Conservation (phyloP, 2,329 filamentous ascomycete species). For the Arthrobotrys conoides region DNA sequence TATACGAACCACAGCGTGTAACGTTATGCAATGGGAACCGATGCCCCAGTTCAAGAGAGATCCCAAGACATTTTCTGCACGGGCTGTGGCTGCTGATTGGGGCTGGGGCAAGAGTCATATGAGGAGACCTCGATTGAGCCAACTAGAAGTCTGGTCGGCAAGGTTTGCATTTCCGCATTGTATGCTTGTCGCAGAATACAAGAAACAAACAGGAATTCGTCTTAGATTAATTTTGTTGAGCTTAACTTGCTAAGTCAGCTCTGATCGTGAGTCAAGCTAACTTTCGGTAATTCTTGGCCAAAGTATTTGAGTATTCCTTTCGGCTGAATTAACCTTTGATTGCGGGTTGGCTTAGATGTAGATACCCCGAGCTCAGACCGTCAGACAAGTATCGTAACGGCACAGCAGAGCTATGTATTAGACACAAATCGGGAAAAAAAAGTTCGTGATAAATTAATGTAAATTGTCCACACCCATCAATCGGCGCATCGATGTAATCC, state of each 20-base stretch:
- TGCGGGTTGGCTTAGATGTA: conserved; percentile 3
- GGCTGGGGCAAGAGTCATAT: conserved; percentile 25
- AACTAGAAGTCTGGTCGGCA: not conserved
- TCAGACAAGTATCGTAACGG: not conserved
- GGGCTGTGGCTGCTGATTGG: conserved; percentile 27
- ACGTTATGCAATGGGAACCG: conserved; percentile 29
- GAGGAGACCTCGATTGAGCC: conserved; percentile 3
- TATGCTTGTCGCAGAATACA: conserved; percentile 10
- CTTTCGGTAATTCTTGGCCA: conserved; percentile 2
- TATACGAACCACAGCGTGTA: conserved; percentile 33
- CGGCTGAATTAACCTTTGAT: conserved; percentile 17
- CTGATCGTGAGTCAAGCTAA: conserved; percentile 15
- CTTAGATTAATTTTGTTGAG: not conserved
- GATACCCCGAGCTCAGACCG: not conserved
- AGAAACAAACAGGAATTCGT: conserved; percentile 8
- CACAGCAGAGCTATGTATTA: conserved; percentile 14
- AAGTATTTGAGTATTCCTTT: conserved; percentile 13
- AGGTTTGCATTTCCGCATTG: conserved; percentile 17
- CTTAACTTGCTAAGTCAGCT: not conserved
- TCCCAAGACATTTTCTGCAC: not conserved
- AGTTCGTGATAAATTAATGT: conserved; percentile 5
- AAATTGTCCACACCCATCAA: not conserved
- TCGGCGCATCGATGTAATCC: not conserved
- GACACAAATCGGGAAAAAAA: conserved; percentile 7
- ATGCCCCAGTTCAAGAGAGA: not conserved